Conservation (phyloP, 2,329 filamentous ascomycete species). For the Sclerotinia sclerotiorum region DNA sequence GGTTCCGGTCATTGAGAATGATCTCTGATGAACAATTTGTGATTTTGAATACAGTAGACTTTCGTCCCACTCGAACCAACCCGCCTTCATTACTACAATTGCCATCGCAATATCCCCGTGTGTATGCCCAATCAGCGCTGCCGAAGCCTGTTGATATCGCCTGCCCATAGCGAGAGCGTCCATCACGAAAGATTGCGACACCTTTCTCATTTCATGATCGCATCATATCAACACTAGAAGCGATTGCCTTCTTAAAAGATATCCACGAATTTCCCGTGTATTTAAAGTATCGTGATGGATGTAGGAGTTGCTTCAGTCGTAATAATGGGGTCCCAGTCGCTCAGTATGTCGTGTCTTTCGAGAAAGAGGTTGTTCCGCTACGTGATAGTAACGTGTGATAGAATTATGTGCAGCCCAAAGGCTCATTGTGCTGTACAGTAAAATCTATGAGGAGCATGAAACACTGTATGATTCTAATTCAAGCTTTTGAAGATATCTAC, state of each 20-base stretch:
- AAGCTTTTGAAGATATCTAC: not conserved
- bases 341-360: not conserved
- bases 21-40: not conserved
- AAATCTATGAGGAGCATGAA: not conserved
- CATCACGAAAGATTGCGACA: too few species aligned
- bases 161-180: not conserved
- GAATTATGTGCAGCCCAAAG: not conserved
- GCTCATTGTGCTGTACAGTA: not conserved
- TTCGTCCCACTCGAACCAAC: not conserved
- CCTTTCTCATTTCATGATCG: not conserved
- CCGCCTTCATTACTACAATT: not conserved
- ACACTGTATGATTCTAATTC: not conserved
- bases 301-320: not conserved
- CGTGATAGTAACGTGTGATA: not conserved
- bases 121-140: not conserved
- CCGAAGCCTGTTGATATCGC: not conserved
- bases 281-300: not conserved
- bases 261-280: not conserved
- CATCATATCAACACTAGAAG: not conserved
- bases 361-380: not conserved
- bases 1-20: not conserved
- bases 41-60: not conserved
- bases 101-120: not conserved
- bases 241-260: not conserved
- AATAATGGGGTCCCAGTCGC: not conserved